Evolutionary conservation across 2,329 filamentous ascomycete genomes (phyloP), one percentile per base, ranked within the genome.

Genomic region (Dryadomyces quercus-mongolicae): DNA sequence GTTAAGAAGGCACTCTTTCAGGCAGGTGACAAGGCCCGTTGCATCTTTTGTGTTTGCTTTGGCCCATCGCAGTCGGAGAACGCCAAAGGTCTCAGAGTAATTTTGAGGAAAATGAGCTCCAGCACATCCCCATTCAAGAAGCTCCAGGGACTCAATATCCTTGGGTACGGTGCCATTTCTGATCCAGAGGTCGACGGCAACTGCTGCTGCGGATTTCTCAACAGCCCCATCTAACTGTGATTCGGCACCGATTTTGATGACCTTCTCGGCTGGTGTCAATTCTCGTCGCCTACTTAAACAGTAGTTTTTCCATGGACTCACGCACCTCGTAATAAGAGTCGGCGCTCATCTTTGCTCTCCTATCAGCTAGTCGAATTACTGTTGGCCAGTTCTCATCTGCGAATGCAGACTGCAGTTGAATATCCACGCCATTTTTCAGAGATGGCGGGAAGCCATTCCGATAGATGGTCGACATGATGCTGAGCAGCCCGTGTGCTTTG

Each of bases 271-370:
- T 12, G 3, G 22, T 20, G 22, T 52, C 21, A 15, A 16, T 20
- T 9, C 18, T 9, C n/a, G 36, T 22, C 42, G 9, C 31, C 18
- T n/a, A 13, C 15, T 10, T 2, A 36, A 25, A 31, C 12, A 22
- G 45, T 36, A 45, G 12, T 13, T 25, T 38, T 44, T 40, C 31
- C 15, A 9, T 9, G 22, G 21, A 47, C 44, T 54, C 46, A 49
- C 70, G 56, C 60, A 80, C 76, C 67, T 79, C 72, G 60, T 76
- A 81, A 61, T 81, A 82, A 8, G 74, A 68, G 45, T 81, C 77
- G 52, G 78, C 77, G 45, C 69, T 70, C 1, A 68, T 64, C 59
- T 72, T 73, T 55, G 69, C 67, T 31, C 75, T 69, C 64, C 78
- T 75, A 57, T 76, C 74, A 15, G 78, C 77, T 15, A 80, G 68